Base-by-base conservation (phyloP, 176 grass and related monocot species). In the Oryza glaberrima region DNA sequence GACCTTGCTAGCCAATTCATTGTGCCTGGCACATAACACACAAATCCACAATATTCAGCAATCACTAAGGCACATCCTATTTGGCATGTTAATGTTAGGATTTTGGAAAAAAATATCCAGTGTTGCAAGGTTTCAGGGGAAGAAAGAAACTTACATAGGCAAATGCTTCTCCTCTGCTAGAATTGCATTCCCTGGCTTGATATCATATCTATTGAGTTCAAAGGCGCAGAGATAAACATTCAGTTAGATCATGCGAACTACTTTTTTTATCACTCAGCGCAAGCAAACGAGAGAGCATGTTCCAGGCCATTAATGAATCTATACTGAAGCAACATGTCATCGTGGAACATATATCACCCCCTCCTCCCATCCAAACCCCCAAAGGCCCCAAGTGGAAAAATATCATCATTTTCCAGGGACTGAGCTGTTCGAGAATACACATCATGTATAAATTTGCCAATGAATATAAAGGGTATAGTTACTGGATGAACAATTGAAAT, bases 81-180 rank as follows among this genome's bases (percentile, higher is more conserved):
- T 44, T 81, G 1, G 5, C 35, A 61, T 70, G 28, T 46, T 45
- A 83, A 28, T 65, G 7, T 41, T 16, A 32, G 2, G 8, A 23
- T 0, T 44, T 36, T 78, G 19, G 54, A 3, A 9, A 56, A 17
- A 56, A 9, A 47, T 54, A 73, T 67, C 28, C 17, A 20, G 51
- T 63, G 47, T 56, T 67, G 44, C 16, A 65, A 72, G 54, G 16
- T 23, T 54, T 40, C 32, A 7, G 65, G 1, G 5, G 69, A 16
- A 7, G 9, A 20, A 73, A 51, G 41, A 74, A 49, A 69, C 84
- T 88, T 88, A 94, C 92, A 91, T 94, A 49, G 82, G 92, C 67
- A 97, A 79, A 80, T 97, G 94, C 38, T 92, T 97, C 61, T 93
- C 87, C 48, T 91, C 91, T 0, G 94, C 89, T 5, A 94, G 78